phyloP scores from a whole-genome alignment of 257 asterid genomes.

The Rubia yunnanensis region DNA sequence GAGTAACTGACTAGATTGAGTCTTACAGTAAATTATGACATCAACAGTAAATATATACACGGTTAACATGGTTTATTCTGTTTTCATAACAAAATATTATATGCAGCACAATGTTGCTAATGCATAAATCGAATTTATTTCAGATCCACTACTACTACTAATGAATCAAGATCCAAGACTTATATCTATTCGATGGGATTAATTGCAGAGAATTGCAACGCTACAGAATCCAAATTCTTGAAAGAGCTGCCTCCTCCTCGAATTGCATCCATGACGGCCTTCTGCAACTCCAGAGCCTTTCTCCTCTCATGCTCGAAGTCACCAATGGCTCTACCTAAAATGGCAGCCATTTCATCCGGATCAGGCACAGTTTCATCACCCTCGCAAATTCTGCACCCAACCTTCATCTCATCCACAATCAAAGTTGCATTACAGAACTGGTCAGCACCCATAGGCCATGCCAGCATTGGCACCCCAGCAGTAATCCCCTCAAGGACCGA shows the following conservation, averaged over 20 bases:
- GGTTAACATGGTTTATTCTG: too few species aligned
- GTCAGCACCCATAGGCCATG: slow-evolving; percentile 90
- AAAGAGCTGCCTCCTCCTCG: slow-evolving; percentile 47
- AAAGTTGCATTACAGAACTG: slow-evolving; percentile 49
- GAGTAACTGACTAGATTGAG: too few species aligned
- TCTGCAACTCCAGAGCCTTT: slow-evolving; percentile 9
- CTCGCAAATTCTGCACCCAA: slow-evolving; percentile 53
- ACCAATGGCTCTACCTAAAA: slow-evolving; percentile 18
- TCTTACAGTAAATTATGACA: too few species aligned
- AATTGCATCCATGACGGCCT: slow-evolving; percentile 40
- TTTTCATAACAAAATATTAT: too few species aligned
- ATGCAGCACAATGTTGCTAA: too few species aligned
- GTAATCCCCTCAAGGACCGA: slow-evolving; percentile 43
- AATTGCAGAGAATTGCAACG: slow-evolving; percentile 14
- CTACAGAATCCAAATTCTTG: slow-evolving; percentile 33
- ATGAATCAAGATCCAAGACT: neutral
- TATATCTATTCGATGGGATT: neutral
- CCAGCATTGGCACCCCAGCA: slow-evolving; percentile 56
- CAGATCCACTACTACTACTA: neutral
- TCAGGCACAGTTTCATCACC: slow-evolving; percentile 41
- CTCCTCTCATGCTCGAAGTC: slow-evolving; percentile 25
- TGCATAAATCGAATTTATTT: neutral
- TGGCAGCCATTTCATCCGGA: slow-evolving; percentile 26
- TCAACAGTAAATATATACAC: too few species aligned
- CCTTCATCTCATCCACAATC: slow-evolving; percentile 45